Percentiles rank a stretch among this genome's conserved stretches.
Conservation (phyloP, 2,329 filamentous ascomycete genomes). For the Curvularia sp. region DNA sequence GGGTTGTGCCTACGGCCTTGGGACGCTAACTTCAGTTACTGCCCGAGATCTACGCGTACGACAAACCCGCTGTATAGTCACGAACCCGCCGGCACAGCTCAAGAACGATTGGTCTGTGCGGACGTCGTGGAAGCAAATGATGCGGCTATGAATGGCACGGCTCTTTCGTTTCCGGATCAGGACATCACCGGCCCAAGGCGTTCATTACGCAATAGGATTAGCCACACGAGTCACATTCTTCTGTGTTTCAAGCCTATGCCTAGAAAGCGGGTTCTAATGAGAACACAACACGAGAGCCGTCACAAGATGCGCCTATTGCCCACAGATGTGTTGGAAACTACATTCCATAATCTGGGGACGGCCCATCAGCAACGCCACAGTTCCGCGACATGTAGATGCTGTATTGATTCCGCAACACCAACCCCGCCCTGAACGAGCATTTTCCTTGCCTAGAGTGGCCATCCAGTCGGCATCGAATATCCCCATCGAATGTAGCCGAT, state of each 20-base stretch:
- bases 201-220: slow-evolving; percentile 32
- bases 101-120: slow-evolving; percentile 49
- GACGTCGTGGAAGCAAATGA: slow-evolving; percentile 35
- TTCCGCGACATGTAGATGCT: slow-evolving; percentile 42
- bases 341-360: slow-evolving; percentile 33
- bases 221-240: slow-evolving; percentile 18
- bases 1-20: slow-evolving; percentile 33
- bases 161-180: slow-evolving; percentile 29
- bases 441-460: slow-evolving; percentile 19
- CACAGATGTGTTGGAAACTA: slow-evolving; percentile 30
- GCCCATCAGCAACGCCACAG: slow-evolving; percentile 45
- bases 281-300: slow-evolving; percentile 42
- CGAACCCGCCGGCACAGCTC: slow-evolving; percentile 30
- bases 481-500: slow-evolving; percentile 15
- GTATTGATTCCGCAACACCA: slow-evolving; percentile 39
- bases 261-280: slow-evolving; percentile 18
- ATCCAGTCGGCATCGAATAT: slow-evolving; percentile 24
- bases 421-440: slow-evolving; percentile 22
- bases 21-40: slow-evolving; percentile 29
- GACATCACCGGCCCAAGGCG: slow-evolving; percentile 29
- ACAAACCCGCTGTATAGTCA: slow-evolving; percentile 40
- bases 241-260: slow-evolving; percentile 31
- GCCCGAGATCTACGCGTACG: slow-evolving; percentile 35
- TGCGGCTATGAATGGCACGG: slow-evolving; percentile 24
- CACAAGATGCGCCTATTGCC: slow-evolving; percentile 34